phyloP scores from a whole-genome alignment of 768 basidiomycete genomes.

The Termitomyces sp. region DNA sequence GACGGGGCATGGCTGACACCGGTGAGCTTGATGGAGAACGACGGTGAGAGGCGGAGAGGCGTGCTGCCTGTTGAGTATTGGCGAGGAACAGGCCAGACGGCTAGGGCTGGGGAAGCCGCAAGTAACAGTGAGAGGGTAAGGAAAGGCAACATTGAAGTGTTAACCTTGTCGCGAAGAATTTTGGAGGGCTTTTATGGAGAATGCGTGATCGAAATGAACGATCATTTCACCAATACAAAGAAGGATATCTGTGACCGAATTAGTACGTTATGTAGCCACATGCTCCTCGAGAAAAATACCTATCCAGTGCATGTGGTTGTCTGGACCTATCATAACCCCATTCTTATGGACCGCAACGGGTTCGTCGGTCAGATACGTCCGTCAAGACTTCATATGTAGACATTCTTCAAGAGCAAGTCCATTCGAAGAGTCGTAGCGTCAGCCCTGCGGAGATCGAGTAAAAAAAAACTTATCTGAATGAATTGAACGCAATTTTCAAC shows the following conservation, averaged over 20 bases:
- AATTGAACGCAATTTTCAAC: no score
- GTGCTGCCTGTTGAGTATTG: slow-evolving; percentile 39
- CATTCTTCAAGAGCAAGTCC: neutral
- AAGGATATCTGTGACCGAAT: slow-evolving; percentile 1
- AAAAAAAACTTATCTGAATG: no score
- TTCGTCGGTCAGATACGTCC: neutral
- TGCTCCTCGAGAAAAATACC: neutral
- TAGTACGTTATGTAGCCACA: slow-evolving; percentile 5
- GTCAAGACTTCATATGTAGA: neutral
- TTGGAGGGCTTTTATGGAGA: neutral
- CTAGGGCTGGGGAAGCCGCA: slow-evolving; percentile 18
- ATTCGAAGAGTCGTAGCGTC: no score
- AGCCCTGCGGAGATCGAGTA: no score
- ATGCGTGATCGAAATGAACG: no score
- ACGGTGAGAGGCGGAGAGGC: slow-evolving; percentile 30
- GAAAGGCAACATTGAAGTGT: slow-evolving; percentile 12
- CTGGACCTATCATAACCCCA: neutral
- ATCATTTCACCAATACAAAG: no score
- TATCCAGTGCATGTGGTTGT: neutral
- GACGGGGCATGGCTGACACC: slow-evolving; percentile 39
- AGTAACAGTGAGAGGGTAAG: slow-evolving; percentile 16
- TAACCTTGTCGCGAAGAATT: neutral
- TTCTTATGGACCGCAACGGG: neutral
- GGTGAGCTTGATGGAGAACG: slow-evolving; percentile 40
- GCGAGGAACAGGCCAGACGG: slow-evolving; percentile 39